Evolutionary conservation across 495 filamentous ascomycete species (phyloP).

Genomic region (Choiromyces venosus): DNA sequence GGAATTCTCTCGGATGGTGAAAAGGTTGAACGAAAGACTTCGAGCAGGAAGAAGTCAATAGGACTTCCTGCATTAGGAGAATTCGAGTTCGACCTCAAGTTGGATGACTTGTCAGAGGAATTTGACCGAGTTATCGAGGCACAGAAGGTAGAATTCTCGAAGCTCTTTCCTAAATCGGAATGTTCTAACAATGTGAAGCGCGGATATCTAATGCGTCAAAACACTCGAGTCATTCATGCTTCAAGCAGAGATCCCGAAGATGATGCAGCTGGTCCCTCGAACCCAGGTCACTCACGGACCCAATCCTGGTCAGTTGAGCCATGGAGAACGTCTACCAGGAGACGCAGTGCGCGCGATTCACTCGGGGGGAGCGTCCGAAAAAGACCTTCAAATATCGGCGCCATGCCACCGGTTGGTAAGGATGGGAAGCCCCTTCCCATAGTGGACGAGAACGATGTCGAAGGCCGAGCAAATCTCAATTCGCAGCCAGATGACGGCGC

Average conservation of each 20-base stretch:
- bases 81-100: constrained; percentile 66
- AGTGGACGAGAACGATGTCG: constrained; percentile 39
- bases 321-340: constrained; percentile 75
- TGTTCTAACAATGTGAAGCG: constrained; percentile 73
- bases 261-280: constrained; percentile 57
- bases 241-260: constrained; percentile 58
- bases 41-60: constrained; percentile 52
- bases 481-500: constrained; percentile 65
- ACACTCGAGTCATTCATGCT: constrained; percentile 92
- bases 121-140: constrained; percentile 94
- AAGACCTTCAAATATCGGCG: constrained; percentile 58
- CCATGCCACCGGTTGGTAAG: constrained; percentile 78
- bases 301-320: constrained; percentile 95
- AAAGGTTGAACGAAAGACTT: constrained; percentile 45
- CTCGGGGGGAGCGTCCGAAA: constrained; percentile 44
- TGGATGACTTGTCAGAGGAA: constrained; percentile 63
- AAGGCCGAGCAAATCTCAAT: constrained; percentile 44
- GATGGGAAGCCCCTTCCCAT: constrained; percentile 67
- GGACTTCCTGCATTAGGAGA: constrained; percentile 62
- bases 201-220: constrained; percentile 97
- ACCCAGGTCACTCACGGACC: constrained; percentile 62
- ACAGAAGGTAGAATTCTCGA: constrained; percentile 81
- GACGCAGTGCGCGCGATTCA: constrained; percentile 59
- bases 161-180: constrained; percentile 45
- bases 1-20: constrained; percentile 45